These are phyloP conservation scores for Metschnikowia henanensis DNA, from an alignment of 805 yeast species.

Conservation along the genomic window DNA sequence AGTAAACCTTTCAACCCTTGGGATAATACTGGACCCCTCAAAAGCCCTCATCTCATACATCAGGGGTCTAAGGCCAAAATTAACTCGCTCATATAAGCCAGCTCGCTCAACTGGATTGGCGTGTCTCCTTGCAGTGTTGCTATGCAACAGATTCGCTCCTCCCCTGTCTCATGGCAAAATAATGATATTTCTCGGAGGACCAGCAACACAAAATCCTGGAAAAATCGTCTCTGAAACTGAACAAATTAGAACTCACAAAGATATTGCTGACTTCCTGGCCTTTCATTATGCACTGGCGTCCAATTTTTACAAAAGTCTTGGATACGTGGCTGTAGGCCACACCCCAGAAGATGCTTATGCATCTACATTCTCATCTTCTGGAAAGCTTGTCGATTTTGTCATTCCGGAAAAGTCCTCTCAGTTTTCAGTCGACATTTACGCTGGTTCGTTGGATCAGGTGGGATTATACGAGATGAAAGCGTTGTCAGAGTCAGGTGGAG, in stretches of 20 bases:
- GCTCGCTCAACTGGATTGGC: slow-evolving; percentile 39
- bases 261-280: slow-evolving; percentile 30
- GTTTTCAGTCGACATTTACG: slow-evolving; percentile 33
- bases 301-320: slow-evolving; percentile 30
- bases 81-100: slow-evolving; percentile 30
- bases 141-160: slow-evolving; percentile 22
- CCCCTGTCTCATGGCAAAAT: slow-evolving; percentile 28
- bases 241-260: slow-evolving; percentile 36
- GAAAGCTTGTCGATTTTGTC: slow-evolving; percentile 26
- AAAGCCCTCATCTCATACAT: slow-evolving; percentile 14
- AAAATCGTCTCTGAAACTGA: slow-evolving; percentile 22
- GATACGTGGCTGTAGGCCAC: slow-evolving; percentile 32
- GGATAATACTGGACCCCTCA: slow-evolving; percentile 8
- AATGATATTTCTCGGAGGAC: slow-evolving; percentile 36
- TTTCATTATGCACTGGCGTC: slow-evolving; percentile 26
- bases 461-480: slow-evolving; percentile 45
- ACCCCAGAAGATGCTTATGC: slow-evolving; percentile 19
- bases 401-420: slow-evolving; percentile 18
- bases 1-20: neutral
- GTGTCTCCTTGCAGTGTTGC: slow-evolving; percentile 22
- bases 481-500: slow-evolving; percentile 33
- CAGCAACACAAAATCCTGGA: slow-evolving; percentile 40
- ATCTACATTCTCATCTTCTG: slow-evolving; percentile 15
- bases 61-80: slow-evolving; percentile 21
- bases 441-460: slow-evolving; percentile 41